Conservation (phyloP, 1,284 basidiomycete genomes). For the Heterobasidion parviporum region DNA sequence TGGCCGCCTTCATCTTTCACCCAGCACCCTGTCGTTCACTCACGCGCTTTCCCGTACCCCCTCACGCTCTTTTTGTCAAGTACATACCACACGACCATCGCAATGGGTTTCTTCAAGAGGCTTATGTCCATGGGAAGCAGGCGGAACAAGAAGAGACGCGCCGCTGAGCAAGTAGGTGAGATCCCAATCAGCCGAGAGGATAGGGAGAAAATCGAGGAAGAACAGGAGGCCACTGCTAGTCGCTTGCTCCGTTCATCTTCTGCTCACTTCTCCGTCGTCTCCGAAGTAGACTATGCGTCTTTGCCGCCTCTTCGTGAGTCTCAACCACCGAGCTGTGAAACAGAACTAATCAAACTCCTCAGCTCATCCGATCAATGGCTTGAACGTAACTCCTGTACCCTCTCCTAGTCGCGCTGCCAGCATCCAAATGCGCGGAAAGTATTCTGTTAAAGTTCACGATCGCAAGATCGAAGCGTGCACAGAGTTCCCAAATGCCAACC, state of each 20-base stretch:
- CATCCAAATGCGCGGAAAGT: slow-evolving; percentile 44
- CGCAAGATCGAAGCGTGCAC: slow-evolving; percentile 54
- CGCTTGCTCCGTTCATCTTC: slow-evolving; percentile 67
- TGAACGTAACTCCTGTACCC: slow-evolving; percentile 36
- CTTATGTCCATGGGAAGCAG: slow-evolving; percentile 62
- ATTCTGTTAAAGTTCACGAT: slow-evolving; percentile 58
- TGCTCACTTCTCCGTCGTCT: slow-evolving; percentile 46
- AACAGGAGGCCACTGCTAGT: slow-evolving; percentile 48
- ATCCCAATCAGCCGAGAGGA: slow-evolving; percentile 10
- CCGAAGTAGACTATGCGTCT: slow-evolving; percentile 44
- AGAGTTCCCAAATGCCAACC: slow-evolving; percentile 57
- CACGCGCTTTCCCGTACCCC: slow-evolving; percentile 3
- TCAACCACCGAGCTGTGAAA: neutral
- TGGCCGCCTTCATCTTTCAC: neutral
- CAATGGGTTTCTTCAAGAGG: slow-evolving; percentile 64
- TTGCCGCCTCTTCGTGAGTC: slow-evolving; percentile 64
- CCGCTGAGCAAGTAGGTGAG: slow-evolving; percentile 2
- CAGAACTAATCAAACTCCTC: neutral
- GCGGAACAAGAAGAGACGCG: slow-evolving; percentile 43
- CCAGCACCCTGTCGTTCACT: neutral
- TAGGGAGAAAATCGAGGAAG: slow-evolving; percentile 27
- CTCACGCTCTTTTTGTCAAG: neutral
- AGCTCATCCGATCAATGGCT: slow-evolving; percentile 63
- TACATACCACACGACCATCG: neutral
- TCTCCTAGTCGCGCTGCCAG: slow-evolving; percentile 31